phyloP scores from a whole-genome alignment of 2,329 filamentous ascomycete genomes.

The Aspergillus pseudonomiae region DNA sequence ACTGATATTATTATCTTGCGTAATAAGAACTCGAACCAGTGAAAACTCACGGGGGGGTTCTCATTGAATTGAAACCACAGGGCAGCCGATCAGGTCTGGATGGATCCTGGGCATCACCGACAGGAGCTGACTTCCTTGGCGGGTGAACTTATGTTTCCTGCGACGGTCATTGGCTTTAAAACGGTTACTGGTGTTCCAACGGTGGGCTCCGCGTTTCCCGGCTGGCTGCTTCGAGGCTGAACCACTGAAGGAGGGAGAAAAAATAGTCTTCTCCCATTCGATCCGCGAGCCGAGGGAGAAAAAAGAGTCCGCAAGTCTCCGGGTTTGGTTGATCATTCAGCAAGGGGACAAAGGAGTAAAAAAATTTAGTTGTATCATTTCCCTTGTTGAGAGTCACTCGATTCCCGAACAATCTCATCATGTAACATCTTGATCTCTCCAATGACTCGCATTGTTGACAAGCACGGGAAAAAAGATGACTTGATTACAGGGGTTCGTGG shows the following conservation, averaged over 20 bases:
- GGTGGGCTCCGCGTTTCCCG: constrained; percentile 16
- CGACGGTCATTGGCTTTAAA: constrained; percentile 10
- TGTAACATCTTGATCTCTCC: constrained; percentile 12
- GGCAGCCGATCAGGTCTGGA: constrained; percentile 5
- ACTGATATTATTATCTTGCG: background rate
- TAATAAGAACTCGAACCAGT: background rate
- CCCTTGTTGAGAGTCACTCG: background rate
- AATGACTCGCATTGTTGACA: constrained; percentile 18
- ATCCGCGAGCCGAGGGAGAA: constrained; percentile 4
- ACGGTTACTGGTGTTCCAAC: constrained; percentile 1
- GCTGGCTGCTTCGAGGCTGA: constrained; percentile 12
- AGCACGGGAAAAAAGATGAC: background rate
- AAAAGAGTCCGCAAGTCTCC: background rate
- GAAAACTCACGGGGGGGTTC: background rate
- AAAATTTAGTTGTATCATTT: background rate
- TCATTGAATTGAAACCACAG: constrained; percentile 9
- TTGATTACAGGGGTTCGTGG: constrained; percentile 21
- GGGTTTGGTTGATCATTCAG: background rate
- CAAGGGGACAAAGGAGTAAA: constrained; percentile 4
- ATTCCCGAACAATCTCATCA: constrained; percentile 15
- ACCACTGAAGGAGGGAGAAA: constrained; percentile 1
- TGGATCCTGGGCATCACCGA: constrained; percentile 20
- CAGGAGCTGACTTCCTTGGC: constrained; percentile 7
- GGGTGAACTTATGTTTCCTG: constrained; percentile 7
- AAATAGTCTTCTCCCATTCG: background rate